phyloP scores from a whole-genome alignment of 768 basidiomycete genomes.

The Lyophyllum decastes region DNA sequence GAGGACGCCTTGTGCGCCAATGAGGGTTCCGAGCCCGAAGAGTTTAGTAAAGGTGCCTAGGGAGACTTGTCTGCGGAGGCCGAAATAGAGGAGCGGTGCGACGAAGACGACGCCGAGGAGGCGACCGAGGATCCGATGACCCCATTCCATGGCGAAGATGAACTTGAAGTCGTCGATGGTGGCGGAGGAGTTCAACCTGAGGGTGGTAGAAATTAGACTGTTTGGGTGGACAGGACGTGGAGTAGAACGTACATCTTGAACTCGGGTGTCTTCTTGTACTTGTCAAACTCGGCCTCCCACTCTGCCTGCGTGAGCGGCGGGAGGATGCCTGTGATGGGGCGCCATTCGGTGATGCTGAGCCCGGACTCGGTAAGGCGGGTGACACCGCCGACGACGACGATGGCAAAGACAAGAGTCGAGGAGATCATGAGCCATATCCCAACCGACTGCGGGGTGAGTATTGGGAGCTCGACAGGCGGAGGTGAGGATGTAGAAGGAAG shows the following conservation, averaged over 20 bases:
- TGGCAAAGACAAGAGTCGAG: slow-evolving; percentile 83
- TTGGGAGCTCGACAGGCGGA: slow-evolving; percentile 37
- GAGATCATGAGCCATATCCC: slow-evolving; percentile 86
- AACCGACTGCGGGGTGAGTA: slow-evolving; percentile 68
- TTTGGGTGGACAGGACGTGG: neutral
- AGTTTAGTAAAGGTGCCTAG: slow-evolving; percentile 63
- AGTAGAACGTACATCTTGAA: slow-evolving; percentile 88
- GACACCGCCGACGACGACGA: slow-evolving; percentile 94
- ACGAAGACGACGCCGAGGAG: slow-evolving; percentile 83
- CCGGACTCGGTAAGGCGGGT: slow-evolving; percentile 98
- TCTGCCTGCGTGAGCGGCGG: slow-evolving; percentile 77
- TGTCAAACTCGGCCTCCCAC: slow-evolving; percentile 89
- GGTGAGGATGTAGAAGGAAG: neutral
- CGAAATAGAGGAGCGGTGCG: slow-evolving; percentile 81
- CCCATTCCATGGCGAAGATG: slow-evolving; percentile 99
- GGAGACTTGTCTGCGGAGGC: slow-evolving; percentile 68
- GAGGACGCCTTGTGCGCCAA: slow-evolving; percentile 88
- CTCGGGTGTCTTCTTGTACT: slow-evolving; percentile 94
- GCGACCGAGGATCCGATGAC: slow-evolving; percentile 91
- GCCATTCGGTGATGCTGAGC: slow-evolving; percentile 98
- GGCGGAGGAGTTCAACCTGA: slow-evolving; percentile 87
- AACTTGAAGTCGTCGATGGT: slow-evolving; percentile 89
- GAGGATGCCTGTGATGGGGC: slow-evolving; percentile 84
- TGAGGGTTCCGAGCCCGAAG: slow-evolving; percentile 70
- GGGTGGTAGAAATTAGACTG: neutral